Base-by-base conservation (phyloP, 768 basidiomycete species). In the Mycena chlorophos region DNA sequence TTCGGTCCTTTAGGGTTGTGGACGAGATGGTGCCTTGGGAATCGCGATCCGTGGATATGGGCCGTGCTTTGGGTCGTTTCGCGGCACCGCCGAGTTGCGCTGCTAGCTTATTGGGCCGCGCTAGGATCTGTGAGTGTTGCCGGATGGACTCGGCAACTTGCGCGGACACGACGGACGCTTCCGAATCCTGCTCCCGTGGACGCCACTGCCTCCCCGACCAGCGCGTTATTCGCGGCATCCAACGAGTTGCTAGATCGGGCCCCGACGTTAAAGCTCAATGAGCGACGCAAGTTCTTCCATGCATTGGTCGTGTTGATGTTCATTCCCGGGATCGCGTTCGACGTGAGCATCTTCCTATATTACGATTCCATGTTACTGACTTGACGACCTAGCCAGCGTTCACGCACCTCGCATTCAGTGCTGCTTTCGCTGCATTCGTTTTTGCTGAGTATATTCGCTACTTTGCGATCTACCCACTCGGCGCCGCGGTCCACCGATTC, bases 391-490 rank as follows among this genome's bases (percentile, higher is more conserved):
- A 98, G 95, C 95, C 97, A 22, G 95, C 96, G 2, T 99, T 99
- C 73, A 87, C 91, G 28, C 95, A 98, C 69, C 75, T 98, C 40
- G 86, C 94, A 8, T 97, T 99, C 75, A 95, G 91, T 64, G 88
- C 85, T 19, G 96, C 96, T 2, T 98, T 99, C 71, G 88, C 97
- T 8, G 71, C 93, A 61, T 98, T 99, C 76, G 91, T 87, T 22
- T 98, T 99, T 69, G 87, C 91, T 54, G 97, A 99, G 75, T 98
- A 98, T 75, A 84, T 98, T 60, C 91, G 97, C 55, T 99, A 98
- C 72, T 99, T 98, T 72, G 97, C 97, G 31, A 83, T 99, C 47
- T 98, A 97, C 73, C 97, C 97, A 3, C 91, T 98, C 64, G 94
- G 94, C 14, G 95, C 91, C 10, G 77, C 85, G 12, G 85, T 99